Conservation (phyloP, 2,329 filamentous ascomycete genomes). For the Xylariaceae sp. region DNA sequence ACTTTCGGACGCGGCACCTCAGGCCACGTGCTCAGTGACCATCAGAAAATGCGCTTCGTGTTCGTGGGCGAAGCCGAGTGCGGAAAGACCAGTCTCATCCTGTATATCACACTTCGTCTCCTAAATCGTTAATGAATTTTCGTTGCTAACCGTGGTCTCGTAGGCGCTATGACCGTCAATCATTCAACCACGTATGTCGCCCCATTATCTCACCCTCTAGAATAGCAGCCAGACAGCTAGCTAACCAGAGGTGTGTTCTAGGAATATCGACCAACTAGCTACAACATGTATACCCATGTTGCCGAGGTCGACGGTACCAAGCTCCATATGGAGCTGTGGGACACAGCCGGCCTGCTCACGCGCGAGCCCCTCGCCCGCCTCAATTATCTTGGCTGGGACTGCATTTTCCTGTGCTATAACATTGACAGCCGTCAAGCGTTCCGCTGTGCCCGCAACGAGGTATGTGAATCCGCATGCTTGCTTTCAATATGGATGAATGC, state of each 20-base stretch:
- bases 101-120: constrained; percentile 20
- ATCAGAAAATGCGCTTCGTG: constrained; percentile 29
- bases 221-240: no score
- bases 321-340: constrained; percentile 32
- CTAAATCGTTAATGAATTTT: not conserved
- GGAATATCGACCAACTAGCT: not conserved
- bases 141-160: constrained; percentile 1
- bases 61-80: constrained; percentile 30
- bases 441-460: constrained; percentile 26
- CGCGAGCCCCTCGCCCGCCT: constrained; percentile 28
- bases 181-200: constrained; percentile 22
- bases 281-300: constrained; percentile 29
- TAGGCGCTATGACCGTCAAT: constrained; percentile 29
- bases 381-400: constrained; percentile 33
- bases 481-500: not conserved
- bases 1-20: constrained; percentile 17
- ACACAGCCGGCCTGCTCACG: constrained; percentile 27
- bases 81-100: constrained; percentile 31
- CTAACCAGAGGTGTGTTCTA: no score
- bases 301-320: constrained; percentile 22
- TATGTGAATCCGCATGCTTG: constrained; percentile 16
- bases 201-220: not conserved
- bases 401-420: constrained; percentile 36
- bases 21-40: constrained; percentile 11
- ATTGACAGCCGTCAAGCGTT: constrained; percentile 31